These are phyloP conservation scores for Forsythia viridissima DNA, from an alignment of 257 asterid genomes.

Conservation along the genomic window DNA sequence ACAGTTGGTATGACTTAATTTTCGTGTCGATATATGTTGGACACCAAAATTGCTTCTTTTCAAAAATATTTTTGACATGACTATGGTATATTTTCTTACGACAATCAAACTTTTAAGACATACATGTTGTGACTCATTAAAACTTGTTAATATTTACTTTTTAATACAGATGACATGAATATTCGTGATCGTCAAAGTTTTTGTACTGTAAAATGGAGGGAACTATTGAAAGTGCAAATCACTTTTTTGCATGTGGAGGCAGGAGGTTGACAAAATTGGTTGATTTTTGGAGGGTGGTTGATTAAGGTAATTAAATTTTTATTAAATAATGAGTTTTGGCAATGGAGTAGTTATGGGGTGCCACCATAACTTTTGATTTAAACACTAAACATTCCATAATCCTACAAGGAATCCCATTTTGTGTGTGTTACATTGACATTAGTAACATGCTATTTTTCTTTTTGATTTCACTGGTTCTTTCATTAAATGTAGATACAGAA, in stretches of 20 bases:
- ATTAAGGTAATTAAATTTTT: constrained; percentile 2
- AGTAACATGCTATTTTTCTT: background rate
- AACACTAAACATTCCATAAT: constrained; percentile 32
- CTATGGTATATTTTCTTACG: background rate
- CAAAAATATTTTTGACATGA: background rate
- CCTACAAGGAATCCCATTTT: constrained; percentile 54
- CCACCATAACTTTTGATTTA: constrained; percentile 11
- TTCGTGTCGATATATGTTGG: too few relatives aligned
- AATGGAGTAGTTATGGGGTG: constrained; percentile 31
- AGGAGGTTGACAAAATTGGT: constrained; percentile 37
- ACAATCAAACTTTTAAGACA: background rate
- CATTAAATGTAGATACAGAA: too few relatives aligned
- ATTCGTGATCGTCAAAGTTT: background rate
- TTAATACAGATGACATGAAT: background rate
- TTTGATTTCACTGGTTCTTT: background rate
- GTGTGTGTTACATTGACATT: background rate
- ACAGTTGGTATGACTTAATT: too few relatives aligned
- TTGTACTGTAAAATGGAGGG: background rate
- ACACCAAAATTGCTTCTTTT: background rate
- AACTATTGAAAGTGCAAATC: background rate
- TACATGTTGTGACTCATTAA: background rate
- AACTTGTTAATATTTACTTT: too few relatives aligned
- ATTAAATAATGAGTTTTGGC: background rate
- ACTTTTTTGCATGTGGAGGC: constrained; percentile 45
- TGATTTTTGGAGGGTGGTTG: constrained; percentile 36